Conservation (phyloP, 495 filamentous ascomycete genomes). For the Aspergillus diversus region DNA sequence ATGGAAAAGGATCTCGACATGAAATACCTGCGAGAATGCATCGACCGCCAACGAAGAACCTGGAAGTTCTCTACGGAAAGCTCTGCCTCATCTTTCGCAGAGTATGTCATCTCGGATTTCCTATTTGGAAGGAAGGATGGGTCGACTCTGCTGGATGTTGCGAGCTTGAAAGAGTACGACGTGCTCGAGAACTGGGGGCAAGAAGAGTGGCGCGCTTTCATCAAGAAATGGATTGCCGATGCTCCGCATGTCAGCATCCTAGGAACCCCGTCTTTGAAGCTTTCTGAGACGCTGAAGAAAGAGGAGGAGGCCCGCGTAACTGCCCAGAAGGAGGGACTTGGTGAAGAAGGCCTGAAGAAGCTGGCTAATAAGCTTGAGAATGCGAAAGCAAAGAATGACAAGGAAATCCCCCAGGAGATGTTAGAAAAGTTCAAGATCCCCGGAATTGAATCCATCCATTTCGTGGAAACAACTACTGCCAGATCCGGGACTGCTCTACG, state of each 20-base stretch:
- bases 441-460: constrained; percentile 84
- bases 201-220: constrained; percentile 76
- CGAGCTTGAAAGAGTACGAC: constrained; percentile 73
- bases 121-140: constrained; percentile 88
- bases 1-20: constrained; percentile 82
- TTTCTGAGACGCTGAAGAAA: constrained; percentile 72
- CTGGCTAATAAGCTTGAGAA: constrained; percentile 75
- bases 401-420: constrained; percentile 73
- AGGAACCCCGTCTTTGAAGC: constrained; percentile 73
- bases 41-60: constrained; percentile 75
- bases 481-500: constrained; percentile 78
- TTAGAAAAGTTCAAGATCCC: constrained; percentile 83
- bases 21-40: constrained; percentile 83
- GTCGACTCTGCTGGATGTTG: constrained; percentile 71
- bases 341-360: constrained; percentile 67
- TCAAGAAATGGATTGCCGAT: constrained; percentile 83
- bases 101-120: constrained; percentile 85
- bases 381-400: constrained; percentile 81
- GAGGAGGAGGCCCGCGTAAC: constrained; percentile 64
- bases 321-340: constrained; percentile 62
- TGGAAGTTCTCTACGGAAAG: constrained; percentile 79
- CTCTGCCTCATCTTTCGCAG: constrained; percentile 73
- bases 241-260: constrained; percentile 85
- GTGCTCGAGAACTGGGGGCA: constrained; percentile 78
- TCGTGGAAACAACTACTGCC: constrained; percentile 86